A percentile compares a stretch with the other conserved stretches of the same genome.
Conservation (phyloP, 495 filamentous ascomycete species). For the Penicillium waksmanii region DNA sequence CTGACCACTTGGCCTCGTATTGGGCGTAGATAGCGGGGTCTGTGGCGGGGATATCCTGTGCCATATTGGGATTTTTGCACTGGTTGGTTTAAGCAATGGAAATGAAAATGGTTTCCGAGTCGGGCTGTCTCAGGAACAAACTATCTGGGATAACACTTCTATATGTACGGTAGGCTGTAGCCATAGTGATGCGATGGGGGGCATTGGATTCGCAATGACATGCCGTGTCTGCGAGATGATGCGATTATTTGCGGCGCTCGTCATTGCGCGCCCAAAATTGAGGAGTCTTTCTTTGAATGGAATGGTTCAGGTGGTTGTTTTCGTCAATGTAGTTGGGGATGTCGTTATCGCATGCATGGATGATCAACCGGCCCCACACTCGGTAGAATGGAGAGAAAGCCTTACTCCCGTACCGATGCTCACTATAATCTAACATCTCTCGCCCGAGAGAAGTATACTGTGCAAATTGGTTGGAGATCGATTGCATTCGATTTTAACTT, state of each 20-base stretch:
- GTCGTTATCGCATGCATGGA: slow-evolving; percentile 21
- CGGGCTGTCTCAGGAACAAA: neutral
- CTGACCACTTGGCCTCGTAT: slow-evolving; percentile 51
- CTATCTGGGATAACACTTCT: neutral
- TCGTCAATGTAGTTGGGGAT: slow-evolving; percentile 21
- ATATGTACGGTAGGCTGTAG: neutral
- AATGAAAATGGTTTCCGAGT: neutral
- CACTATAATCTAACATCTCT: neutral
- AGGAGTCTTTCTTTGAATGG: neutral
- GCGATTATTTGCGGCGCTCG: neutral
- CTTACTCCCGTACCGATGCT: neutral
- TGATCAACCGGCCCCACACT: slow-evolving; percentile 4
- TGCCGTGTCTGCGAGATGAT: slow-evolving; percentile 1
- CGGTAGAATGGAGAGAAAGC: neutral
- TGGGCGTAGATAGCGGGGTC: slow-evolving; percentile 56
- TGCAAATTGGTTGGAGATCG: neutral
- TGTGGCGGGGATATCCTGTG: slow-evolving; percentile 34
- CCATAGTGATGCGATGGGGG: neutral
- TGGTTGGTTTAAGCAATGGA: neutral
- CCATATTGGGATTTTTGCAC: slow-evolving; percentile 13
- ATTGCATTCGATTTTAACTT: neutral
- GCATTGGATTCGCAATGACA: neutral
- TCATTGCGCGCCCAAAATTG: neutral
- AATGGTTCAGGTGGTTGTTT: slow-evolving; percentile 10
- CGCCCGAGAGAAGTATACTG: neutral